A percentile compares a stretch with the other conserved stretches of the same genome.
Evolutionary conservation across 805 yeast genomes (phyloP).

Genomic region (Kodamaea restingae): DNA sequence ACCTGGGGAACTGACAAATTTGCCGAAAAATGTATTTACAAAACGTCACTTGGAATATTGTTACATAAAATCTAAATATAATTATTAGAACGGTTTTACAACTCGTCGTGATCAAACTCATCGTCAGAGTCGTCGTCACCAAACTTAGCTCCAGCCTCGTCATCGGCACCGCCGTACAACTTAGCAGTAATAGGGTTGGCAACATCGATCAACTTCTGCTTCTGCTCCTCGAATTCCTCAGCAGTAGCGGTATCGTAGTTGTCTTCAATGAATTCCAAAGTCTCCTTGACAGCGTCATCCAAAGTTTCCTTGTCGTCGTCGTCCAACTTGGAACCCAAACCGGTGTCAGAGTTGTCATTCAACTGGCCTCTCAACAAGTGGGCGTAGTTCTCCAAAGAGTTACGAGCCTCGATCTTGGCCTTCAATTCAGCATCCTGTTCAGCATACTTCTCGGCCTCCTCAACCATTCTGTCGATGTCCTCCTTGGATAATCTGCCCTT

Average conservation of each 20-base stretch:
- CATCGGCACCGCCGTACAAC: conserved; percentile 53
- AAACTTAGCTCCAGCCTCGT: conserved; percentile 33
- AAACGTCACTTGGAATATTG: not conserved
- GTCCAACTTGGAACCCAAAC: conserved; percentile 71
- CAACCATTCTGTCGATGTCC: conserved; percentile 97
- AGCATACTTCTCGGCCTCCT: conserved; percentile 90
- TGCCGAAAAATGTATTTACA: not conserved
- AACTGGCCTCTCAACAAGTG: conserved; percentile 47
- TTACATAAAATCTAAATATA: conserved; percentile 8
- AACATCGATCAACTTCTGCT: conserved; percentile 69
- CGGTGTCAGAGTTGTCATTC: conserved; percentile 33
- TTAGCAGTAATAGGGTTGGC: conserved; percentile 93
- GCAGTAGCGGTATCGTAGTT: conserved; percentile 79
- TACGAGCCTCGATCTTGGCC: conserved; percentile 40
- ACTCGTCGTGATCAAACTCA: conserved; percentile 44
- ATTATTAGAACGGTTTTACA: conserved; percentile 18
- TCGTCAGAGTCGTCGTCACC: conserved; percentile 44
- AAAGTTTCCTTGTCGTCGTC: conserved; percentile 91
- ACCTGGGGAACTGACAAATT: conserved; percentile 4
- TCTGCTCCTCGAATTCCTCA: conserved; percentile 93
- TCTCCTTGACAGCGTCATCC: conserved; percentile 81
- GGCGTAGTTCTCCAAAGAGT: conserved; percentile 45
- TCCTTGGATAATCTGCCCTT: conserved; percentile 96
- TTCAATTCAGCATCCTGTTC: conserved; percentile 44
- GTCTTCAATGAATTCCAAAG: conserved; percentile 84